A percentile compares a stretch with the other conserved stretches of the same genome.
phyloP scores from a whole-genome alignment of 2,329 filamentous ascomycete species.

The Canariomyces notabilis region DNA sequence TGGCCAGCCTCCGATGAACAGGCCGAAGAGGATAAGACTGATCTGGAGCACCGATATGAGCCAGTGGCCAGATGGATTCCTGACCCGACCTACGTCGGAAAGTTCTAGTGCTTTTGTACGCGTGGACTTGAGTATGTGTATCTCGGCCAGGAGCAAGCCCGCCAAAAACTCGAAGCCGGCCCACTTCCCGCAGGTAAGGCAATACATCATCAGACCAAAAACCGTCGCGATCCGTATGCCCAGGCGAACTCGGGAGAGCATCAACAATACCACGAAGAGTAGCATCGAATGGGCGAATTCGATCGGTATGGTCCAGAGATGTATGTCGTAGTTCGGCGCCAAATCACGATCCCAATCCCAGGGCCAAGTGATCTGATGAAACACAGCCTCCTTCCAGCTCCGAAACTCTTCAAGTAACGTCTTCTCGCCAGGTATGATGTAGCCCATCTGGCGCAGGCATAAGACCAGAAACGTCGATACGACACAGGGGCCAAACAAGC shows the following conservation, averaged over 20 bases:
- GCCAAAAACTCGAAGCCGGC: constrained; percentile 42
- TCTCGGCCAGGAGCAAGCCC: constrained; percentile 42
- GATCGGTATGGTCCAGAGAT: constrained; percentile 46
- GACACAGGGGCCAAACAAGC: constrained; percentile 42
- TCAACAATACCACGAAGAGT: constrained; percentile 37
- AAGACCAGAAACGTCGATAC: constrained; percentile 39
- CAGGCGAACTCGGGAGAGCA: constrained; percentile 32
- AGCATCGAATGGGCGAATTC: constrained; percentile 44
- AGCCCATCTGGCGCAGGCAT: constrained; percentile 30
- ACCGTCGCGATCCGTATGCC: constrained; percentile 29
- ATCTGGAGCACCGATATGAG: constrained; percentile 25
- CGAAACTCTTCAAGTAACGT: constrained; percentile 28
- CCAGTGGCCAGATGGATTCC: constrained; percentile 8
- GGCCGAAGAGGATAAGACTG: constrained; percentile 26
- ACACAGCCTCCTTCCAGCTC: constrained; percentile 29
- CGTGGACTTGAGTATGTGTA: constrained; percentile 34
- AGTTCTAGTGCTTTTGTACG: constrained; percentile 21
- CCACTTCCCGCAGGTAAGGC: constrained; percentile 36
- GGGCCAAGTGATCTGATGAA: constrained; percentile 33
- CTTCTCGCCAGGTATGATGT: constrained; percentile 13
- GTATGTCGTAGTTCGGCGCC: constrained; percentile 37
- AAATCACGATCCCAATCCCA: constrained; percentile 34
- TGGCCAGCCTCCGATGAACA: constrained; percentile 39
- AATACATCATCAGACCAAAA: constrained; percentile 35
- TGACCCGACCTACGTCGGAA: constrained; percentile 11